A percentile compares a stretch with the other conserved stretches of the same genome.
Evolutionary conservation across 305 asterid species (phyloP).

Genomic region (Fraxinus sp.): DNA sequence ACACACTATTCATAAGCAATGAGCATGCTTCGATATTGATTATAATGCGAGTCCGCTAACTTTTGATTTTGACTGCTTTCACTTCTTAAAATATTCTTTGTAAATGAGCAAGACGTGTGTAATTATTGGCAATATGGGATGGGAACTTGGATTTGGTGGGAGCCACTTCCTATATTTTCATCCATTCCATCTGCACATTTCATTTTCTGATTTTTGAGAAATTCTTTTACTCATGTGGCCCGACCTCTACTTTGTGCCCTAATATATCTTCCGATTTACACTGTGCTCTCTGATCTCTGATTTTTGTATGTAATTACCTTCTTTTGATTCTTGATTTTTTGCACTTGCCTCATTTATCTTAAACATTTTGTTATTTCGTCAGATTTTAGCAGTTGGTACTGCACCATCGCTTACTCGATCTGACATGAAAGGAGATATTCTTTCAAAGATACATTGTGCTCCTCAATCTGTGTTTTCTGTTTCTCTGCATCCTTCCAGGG

Average conservation of each 20-base stretch:
- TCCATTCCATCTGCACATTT: not conserved
- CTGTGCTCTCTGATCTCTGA: not conserved
- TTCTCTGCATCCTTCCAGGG: slow-evolving; percentile 82
- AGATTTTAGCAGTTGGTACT: slow-evolving; percentile 86
- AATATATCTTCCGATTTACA: not conserved
- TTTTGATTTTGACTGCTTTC: not conserved
- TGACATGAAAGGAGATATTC: slow-evolving; percentile 70
- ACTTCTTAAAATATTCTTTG: not conserved
- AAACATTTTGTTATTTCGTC: slow-evolving; percentile 23
- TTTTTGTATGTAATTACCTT: not conserved
- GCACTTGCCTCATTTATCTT: slow-evolving; percentile 2
- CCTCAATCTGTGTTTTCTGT: slow-evolving; percentile 75
- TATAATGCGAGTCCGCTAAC: not conserved
- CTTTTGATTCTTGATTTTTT: slow-evolving; percentile 6
- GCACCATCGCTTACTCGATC: slow-evolving; percentile 68
- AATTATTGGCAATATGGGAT: not conserved
- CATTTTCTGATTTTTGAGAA: not conserved
- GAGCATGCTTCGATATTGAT: not conserved
- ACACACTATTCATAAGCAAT: not conserved
- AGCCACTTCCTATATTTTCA: not conserved
- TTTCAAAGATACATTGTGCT: slow-evolving; percentile 86
- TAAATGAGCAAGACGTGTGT: not conserved
- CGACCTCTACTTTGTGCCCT: not conserved
- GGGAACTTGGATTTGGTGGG: not conserved
- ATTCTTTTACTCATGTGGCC: not conserved